phyloP scores from a whole-genome alignment of 352 stramenopile species.

The Elongisporangium undulatum region DNA sequence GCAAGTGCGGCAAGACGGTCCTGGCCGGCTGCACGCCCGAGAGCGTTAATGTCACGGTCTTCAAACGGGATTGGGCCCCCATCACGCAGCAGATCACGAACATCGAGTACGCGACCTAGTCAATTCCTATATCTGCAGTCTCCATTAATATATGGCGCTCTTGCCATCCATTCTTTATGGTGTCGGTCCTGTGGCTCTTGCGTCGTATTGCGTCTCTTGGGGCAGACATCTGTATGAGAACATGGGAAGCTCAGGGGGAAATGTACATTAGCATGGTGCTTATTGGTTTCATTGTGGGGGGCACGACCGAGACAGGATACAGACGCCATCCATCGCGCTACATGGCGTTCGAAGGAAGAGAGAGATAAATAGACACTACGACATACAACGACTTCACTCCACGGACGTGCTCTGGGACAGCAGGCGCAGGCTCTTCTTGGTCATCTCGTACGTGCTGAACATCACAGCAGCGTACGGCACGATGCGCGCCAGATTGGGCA shows the following conservation, averaged over 20 bases:
- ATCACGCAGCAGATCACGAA: conserved; percentile 47
- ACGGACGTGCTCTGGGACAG: conserved; percentile 13
- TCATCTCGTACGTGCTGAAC: conserved; percentile 82
- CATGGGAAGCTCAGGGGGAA: too few species aligned
- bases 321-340: neutral
- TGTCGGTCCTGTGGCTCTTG: neutral
- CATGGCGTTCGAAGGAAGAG: neutral
- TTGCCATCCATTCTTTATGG: too few species aligned
- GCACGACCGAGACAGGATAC: neutral
- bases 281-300: neutral
- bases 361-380: neutral
- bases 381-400: neutral
- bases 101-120: neutral
- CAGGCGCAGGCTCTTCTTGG: conserved; percentile 58
- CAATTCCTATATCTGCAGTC: neutral
- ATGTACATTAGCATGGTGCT: neutral
- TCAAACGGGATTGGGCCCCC: conserved; percentile 56
- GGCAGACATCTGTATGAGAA: too few species aligned
- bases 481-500: conserved; percentile 76
- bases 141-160: too few species aligned
- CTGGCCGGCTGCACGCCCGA: conserved; percentile 18
- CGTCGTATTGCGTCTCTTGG: too few species aligned
- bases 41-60: conserved; percentile 49
- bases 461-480: conserved; percentile 80
- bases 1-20: conserved; percentile 23